Evolutionary conservation across 2,329 filamentous ascomycete genomes (phyloP), one percentile per base, ranked within the genome.

Genomic region (Cytospora paraplurivora): DNA sequence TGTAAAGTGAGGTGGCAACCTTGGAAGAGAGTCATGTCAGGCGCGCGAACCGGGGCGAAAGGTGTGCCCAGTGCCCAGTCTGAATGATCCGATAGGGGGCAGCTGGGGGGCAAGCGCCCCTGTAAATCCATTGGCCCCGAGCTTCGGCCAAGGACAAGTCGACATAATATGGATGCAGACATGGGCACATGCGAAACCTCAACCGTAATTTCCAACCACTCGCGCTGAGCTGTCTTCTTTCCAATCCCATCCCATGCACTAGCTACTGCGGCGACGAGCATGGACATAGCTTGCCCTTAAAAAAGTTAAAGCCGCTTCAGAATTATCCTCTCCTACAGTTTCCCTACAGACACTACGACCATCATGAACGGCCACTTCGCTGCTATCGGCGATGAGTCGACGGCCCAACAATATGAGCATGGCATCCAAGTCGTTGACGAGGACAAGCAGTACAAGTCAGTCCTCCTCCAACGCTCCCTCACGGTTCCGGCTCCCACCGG

Each of bases 391-490:
- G 83, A 88, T 66, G 81, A 83, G 78, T 83, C 86, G 72, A 79
- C 81, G 67, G 82, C 83, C 69, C 82, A 86, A 74, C 83, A 87
- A 68, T 98, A 94, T 76, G 91, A 93, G 73, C 91, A 97, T 85
- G 95, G 95, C 74, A 91, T 98, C 73, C 95, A 99, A 79, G 93
- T 99, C 71, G 92, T 99, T 74, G 92, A 97, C 75, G 93, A 93
- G 79, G 89, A 96, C 74, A 98, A 98, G 81, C 85, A 92, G 71
- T 99, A 97, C 87, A 98, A 97, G 93, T 96, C 85, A 68, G 89
- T 75, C 61, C 49, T 56, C 34, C 59, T 27, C 64, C 33, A 21
- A 17, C 35, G 21, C 69, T 70, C 58, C 69, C 65, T 50, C 41
- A 27, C 27, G 27, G 27, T 15, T 11, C 21, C 11, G 6, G 7